Base-by-base conservation (phyloP, 805 yeast species). In the Barnettozyma sp. region DNA sequence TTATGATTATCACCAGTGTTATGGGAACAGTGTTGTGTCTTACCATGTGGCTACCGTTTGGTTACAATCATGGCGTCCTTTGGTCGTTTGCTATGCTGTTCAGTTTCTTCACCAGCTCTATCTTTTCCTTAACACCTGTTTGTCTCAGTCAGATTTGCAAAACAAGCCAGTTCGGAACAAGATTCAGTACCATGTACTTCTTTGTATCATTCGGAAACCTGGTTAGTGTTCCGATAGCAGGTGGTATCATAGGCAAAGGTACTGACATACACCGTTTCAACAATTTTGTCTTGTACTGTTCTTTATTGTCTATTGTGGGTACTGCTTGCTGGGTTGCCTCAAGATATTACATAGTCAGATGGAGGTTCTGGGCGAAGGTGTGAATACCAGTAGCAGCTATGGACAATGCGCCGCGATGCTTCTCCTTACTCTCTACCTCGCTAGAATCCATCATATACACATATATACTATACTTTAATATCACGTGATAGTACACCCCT, bases 121-220 rank as follows among this genome's bases (percentile, higher is more conserved):
- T 72, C 2, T 62, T 41, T 9, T 45, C 53, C 10, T 26, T 48
- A 24, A 38, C 43, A 9, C 50, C 53, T 4, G 76, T 73, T 5
- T 70, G 78, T 42, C 59, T 73, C 26, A 76, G 76, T 1, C 75
- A 73, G 40, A 71, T 76, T 23, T 70, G 76, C 18, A 66, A 66
- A 30, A 65, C 69, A 7, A 68, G 69, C 30, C 65, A 60, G 36
- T 71, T 70, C 51, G 78, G 78, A 16, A 64, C 61, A 45, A 62
- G 73, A 18, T 71, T 70, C 44, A 69, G 76, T 3, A 68, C 76
- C 6, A 67, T 74, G 56, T 78, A 76, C 50, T 71, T 73, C 26
- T 59, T 74, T 47, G 79, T 73, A 6, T 67, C 82, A 2, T 65
- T 75, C 46, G 71, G 68, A 11, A 63, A 65, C 26, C 55, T 73